Conservation (phyloP, 139 green algal genomes). For the Coelastrella sp. region DNA sequence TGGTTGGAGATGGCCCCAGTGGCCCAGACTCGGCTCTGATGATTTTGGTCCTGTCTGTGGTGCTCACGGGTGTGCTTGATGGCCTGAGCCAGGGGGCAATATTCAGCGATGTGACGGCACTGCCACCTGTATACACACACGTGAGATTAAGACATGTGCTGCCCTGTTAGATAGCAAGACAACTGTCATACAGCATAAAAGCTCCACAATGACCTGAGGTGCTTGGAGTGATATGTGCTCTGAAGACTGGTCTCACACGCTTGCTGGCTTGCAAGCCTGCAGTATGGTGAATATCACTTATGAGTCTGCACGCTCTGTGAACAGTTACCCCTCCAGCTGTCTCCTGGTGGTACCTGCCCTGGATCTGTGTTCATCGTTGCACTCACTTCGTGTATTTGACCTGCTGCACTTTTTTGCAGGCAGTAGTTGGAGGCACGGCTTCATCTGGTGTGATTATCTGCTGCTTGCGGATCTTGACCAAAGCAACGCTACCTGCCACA, state of each 20-base stretch:
- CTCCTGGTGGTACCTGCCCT: too few relatives aligned
- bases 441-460: conserved; percentile 77
- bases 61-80: conserved; percentile 70
- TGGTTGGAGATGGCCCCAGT: background rate
- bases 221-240: too few relatives aligned
- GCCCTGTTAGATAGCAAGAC: background rate
- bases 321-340: too few relatives aligned
- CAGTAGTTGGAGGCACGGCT: conserved; percentile 78
- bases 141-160: conserved; percentile 30
- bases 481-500: conserved; percentile 67
- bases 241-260: too few relatives aligned
- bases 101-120: conserved; percentile 72
- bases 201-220: too few relatives aligned
- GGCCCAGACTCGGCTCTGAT: conserved; percentile 1
- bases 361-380: background rate
- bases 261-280: too few relatives aligned
- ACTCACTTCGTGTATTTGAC: background rate
- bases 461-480: conserved; percentile 76
- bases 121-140: conserved; percentile 74
- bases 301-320: too few relatives aligned
- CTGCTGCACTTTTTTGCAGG: conserved; percentile 54
- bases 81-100: conserved; percentile 79
- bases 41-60: conserved; percentile 63
- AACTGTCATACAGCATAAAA: too few relatives aligned
- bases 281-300: too few relatives aligned